Conservation (phyloP, 352 stramenopile genomes). For the Phytophthora multivora region DNA sequence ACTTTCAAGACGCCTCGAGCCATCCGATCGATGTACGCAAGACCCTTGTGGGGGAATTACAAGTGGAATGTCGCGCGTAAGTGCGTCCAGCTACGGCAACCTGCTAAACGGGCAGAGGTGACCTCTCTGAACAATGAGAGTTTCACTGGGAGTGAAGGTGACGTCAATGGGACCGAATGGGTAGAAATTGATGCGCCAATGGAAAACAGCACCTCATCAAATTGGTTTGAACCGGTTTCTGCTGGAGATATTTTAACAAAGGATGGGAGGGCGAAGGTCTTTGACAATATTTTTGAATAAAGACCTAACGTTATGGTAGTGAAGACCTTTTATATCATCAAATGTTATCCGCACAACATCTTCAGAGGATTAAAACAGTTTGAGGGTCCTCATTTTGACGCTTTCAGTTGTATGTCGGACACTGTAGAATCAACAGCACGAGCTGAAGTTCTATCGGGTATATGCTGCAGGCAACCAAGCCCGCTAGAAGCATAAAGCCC, state of each 20-base stretch:
- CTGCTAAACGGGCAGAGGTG: slow-evolving; percentile 3
- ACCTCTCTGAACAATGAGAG: not conserved
- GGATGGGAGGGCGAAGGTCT: no score
- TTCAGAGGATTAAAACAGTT: no score
- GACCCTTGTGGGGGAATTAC: slow-evolving; percentile 1
- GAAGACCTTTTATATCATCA: no score
- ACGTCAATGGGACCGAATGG: slow-evolving; percentile 3
- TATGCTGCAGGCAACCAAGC: no score
- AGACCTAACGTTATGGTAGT: no score
- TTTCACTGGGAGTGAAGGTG: not conserved
- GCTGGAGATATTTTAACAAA: not conserved
- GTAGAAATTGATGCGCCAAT: not conserved
- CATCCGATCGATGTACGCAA: slow-evolving; percentile 16
- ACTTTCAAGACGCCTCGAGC: slow-evolving; percentile 8
- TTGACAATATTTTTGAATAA: no score
- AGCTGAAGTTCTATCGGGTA: no score
- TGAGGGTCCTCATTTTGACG: no score
- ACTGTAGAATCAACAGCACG: no score
- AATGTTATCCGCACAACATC: no score
- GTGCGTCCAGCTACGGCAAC: slow-evolving; percentile 17
- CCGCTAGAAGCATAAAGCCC: no score
- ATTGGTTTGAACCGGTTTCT: slow-evolving; percentile 17
- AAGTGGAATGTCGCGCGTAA: slow-evolving; percentile 1
- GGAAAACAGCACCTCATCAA: slow-evolving; percentile 1
- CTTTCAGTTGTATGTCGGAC: no score